Evolutionary conservation across 331 rosid genomes (phyloP).

Genomic region (Pyrus hybrid): DNA sequence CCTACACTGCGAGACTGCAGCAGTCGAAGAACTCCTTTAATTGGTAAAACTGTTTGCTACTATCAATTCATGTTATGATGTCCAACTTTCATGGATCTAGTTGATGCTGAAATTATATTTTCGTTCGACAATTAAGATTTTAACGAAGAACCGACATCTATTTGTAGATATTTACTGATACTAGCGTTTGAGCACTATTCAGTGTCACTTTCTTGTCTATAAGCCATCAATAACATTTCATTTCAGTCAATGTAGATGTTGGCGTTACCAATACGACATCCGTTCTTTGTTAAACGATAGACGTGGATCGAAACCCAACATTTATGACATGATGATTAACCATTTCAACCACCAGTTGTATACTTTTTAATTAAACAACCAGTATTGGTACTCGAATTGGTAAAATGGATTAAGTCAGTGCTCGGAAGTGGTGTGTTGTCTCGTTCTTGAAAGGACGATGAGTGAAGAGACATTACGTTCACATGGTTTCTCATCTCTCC

Average conservation of each 20-base stretch:
- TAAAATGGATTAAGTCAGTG: neutral
- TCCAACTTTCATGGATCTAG: neutral
- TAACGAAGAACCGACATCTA: neutral
- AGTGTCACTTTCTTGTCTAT: neutral
- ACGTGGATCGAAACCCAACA: no score
- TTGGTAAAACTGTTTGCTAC: conserved; percentile 34
- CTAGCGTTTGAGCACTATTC: neutral
- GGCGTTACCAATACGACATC: no score
- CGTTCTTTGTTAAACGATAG: no score
- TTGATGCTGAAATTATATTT: neutral
- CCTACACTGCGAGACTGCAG: conserved; percentile 57
- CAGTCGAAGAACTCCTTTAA: conserved; percentile 51
- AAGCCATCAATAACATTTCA: neutral
- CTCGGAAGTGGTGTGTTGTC: conserved; percentile 6
- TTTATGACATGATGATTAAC: neutral
- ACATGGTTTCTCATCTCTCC: neutral
- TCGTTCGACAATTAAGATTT: neutral
- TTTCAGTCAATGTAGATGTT: no score
- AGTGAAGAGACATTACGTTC: neutral
- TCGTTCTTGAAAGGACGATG: neutral
- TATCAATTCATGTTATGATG: neutral
- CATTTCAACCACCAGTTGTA: neutral
- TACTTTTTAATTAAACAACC: neutral
- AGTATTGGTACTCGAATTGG: neutral
- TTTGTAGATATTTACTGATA: neutral